A percentile compares a stretch with the other conserved stretches of the same genome.
Conservation (phyloP, 768 basidiomycete species). For the Podaxis sp. region DNA sequence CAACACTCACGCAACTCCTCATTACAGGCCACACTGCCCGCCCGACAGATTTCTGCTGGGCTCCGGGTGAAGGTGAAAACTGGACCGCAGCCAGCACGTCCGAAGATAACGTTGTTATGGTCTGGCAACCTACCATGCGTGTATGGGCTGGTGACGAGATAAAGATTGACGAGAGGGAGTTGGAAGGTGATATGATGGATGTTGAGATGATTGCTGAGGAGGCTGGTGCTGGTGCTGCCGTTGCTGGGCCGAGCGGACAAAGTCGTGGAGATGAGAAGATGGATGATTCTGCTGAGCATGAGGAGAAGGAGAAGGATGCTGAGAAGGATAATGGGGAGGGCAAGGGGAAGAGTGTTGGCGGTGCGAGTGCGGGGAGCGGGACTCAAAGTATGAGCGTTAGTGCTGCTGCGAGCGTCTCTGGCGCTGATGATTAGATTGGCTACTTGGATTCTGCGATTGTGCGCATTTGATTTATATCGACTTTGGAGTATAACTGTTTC, state of each 20-base stretch:
- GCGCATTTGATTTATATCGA: neutral
- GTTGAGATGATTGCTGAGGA: conserved; percentile 44
- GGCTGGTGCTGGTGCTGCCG: conserved; percentile 2
- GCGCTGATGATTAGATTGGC: conserved; percentile 38
- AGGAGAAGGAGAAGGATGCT: conserved; percentile 3
- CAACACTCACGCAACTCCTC: neutral
- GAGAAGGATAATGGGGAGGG: conserved; percentile 26
- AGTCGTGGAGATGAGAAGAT: conserved; percentile 21
- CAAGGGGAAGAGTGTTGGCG: conserved; percentile 27
- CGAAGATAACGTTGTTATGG: conserved; percentile 95
- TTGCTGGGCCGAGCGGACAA: neutral
- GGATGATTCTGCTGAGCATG: conserved; percentile 1
- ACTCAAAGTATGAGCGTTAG: conserved; percentile 66
- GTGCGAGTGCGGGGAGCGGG: conserved; percentile 37
- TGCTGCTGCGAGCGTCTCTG: conserved; percentile 45
- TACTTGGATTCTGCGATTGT: neutral
- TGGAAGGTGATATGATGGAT: conserved; percentile 80
- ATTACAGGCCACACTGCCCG: conserved; percentile 79
- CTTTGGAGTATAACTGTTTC: neutral
- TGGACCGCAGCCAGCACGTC: conserved; percentile 90
- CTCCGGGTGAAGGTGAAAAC: conserved; percentile 73
- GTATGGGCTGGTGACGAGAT: conserved; percentile 92
- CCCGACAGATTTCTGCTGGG: conserved; percentile 95
- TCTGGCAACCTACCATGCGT: conserved; percentile 96
- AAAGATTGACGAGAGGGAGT: conserved; percentile 78